These are phyloP conservation scores for Diospyros kaki DNA, from an alignment of 148 eudicot genomes.

Conservation along the genomic window DNA sequence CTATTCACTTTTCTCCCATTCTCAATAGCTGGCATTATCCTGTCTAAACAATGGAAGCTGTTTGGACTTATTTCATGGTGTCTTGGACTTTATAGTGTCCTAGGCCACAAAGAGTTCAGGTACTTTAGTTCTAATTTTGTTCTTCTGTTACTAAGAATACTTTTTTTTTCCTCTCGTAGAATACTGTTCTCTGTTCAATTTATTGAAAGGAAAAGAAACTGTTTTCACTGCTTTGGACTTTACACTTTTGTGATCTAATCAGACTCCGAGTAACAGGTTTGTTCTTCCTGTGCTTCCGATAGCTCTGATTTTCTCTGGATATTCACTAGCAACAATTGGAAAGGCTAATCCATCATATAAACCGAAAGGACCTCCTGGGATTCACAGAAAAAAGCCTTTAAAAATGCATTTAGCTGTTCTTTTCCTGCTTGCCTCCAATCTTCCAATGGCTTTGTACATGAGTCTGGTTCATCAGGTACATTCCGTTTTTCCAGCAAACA, in stretches of 20 bases:
- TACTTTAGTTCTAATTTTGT: conserved; percentile 18
- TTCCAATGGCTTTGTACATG: conserved; percentile 95
- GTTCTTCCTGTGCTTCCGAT: conserved; percentile 92
- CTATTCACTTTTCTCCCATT: conserved; percentile 83
- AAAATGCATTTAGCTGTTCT: conserved; percentile 45
- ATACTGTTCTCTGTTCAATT: not conserved
- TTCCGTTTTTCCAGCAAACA: conserved; percentile 6
- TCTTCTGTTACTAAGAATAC: not conserved
- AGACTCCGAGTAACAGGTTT: conserved; percentile 57
- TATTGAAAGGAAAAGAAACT: not conserved
- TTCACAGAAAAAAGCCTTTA: conserved; percentile 30
- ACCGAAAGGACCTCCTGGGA: conserved; percentile 28
- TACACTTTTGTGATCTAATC: conserved; percentile 13
- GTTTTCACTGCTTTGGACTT: not conserved
- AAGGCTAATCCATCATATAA: conserved; percentile 27
- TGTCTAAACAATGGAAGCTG: conserved; percentile 76
- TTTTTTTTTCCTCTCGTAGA: not conserved
- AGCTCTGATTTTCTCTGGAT: conserved; percentile 82
- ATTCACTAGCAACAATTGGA: conserved; percentile 54
- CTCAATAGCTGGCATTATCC: conserved; percentile 56
- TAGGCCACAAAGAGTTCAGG: conserved; percentile 99
- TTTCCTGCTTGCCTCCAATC: conserved; percentile 72
- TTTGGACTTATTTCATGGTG: conserved; percentile 79
- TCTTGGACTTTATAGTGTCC: conserved; percentile 75
- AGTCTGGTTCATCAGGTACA: conserved; percentile 94